A percentile compares a stretch with the other conserved stretches of the same genome.
These are phyloP conservation scores for Nyctanthes arbortristis DNA, from an alignment of 257 asterid genomes.

Conservation along the genomic window DNA sequence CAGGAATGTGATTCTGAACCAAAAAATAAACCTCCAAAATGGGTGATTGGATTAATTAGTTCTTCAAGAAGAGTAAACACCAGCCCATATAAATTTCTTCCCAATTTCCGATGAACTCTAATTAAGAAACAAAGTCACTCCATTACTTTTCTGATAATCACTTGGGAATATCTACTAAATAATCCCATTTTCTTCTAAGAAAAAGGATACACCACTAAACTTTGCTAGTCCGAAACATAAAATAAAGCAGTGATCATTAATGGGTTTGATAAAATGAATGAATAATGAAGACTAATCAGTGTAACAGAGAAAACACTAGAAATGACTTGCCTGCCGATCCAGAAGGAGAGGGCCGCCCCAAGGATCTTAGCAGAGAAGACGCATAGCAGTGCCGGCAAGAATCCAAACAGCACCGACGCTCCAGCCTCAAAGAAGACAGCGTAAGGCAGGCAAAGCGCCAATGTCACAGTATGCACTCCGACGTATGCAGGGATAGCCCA, in stretches of 20 bases:
- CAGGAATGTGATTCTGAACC: not conserved
- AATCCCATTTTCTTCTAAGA: not conserved
- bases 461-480: conserved; percentile 73
- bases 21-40: not conserved
- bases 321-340: conserved; percentile 70
- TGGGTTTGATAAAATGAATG: not conserved
- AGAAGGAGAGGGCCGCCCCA: conserved; percentile 94
- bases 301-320: conserved; percentile 3
- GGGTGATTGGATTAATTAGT: not conserved
- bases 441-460: conserved; percentile 85
- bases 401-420: conserved; percentile 89
- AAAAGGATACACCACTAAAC: not conserved
- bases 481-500: conserved; percentile 95
- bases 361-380: conserved; percentile 90
- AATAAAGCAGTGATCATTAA: not conserved
- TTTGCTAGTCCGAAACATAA: not conserved
- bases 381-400: conserved; percentile 77
- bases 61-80: not conserved
- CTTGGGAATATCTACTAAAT: not conserved
- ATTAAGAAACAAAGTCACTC: not conserved
- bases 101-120: not conserved
- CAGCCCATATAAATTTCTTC: conserved; percentile 5
- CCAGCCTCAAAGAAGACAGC: conserved; percentile 99
- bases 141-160: not conserved
- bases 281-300: not conserved